These are phyloP conservation scores for Clavispora asparagi DNA, from an alignment of 805 yeast species.

Conservation along the genomic window DNA sequence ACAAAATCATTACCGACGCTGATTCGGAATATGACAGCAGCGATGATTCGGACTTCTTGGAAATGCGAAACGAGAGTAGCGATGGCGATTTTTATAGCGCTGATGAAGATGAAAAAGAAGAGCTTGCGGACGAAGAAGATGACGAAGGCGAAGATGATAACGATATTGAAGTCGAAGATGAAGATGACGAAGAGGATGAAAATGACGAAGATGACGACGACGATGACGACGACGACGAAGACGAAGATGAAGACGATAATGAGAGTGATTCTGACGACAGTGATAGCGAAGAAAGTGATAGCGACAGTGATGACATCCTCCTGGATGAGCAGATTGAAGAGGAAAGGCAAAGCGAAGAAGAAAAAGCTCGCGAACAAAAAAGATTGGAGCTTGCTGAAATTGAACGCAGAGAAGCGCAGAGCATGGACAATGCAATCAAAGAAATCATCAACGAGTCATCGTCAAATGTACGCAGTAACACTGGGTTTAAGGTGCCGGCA, in stretches of 20 bases:
- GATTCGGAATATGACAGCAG: constrained; percentile 4
- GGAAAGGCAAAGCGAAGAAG: constrained; percentile 18
- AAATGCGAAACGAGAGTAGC: not conserved
- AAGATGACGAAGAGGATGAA: not conserved
- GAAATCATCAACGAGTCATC: constrained; percentile 9
- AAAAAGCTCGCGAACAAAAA: constrained; percentile 8
- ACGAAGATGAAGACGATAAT: constrained; percentile 6
- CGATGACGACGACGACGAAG: constrained; percentile 13
- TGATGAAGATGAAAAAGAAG: constrained; percentile 4
- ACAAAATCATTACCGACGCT: constrained; percentile 5
- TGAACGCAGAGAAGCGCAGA: constrained; percentile 38
- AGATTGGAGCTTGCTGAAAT: not conserved
- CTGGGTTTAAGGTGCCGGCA: constrained; percentile 21
- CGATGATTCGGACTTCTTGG: not conserved
- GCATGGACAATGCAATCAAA: constrained; percentile 55
- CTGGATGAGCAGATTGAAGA: constrained; percentile 17
- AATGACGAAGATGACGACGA: constrained; percentile 6
- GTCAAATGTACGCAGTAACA: not conserved
- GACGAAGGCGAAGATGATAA: constrained; percentile 6
- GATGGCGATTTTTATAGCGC: constrained; percentile 13
- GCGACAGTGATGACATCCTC: not conserved
- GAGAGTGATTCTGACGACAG: constrained; percentile 8
- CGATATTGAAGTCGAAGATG: not conserved
- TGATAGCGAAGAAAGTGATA: not conserved
- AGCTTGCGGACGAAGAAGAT: constrained; percentile 4